Base-by-base conservation (phyloP, 192 early-diverging fungal species). In the Martensiomyces pterosporus region DNA sequence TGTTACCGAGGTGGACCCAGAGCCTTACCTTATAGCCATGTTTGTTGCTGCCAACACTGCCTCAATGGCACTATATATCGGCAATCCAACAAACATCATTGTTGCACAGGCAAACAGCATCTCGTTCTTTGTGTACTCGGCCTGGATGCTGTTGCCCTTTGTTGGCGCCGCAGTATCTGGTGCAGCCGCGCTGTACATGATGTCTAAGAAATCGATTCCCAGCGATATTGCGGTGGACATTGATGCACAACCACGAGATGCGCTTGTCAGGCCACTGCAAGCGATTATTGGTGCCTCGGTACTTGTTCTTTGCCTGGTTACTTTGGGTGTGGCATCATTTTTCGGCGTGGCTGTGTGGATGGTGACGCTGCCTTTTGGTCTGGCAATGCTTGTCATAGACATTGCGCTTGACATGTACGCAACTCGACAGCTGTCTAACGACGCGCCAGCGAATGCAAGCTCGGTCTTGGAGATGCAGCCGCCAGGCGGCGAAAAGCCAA, bases 31-130 rank as follows among this genome's bases (percentile, higher is more conserved):
- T 14, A 79, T 90, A 53, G 80, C 82, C n/a, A 82, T 86, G 50
- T 88, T 93, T 53, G 72, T 81, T 32, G 81, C 80, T 0, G 82
- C 83, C 24, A 93, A 93, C 49, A 87, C 82, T 24, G 83, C 81
- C 23, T 85, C 82, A 10, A 92, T 92, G 85, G 79, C 82, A 1
- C 63, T 94, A 17, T 91, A 86, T 55, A 87, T 94, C 58, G 89
- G 92, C 23, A 94, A 94, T 48, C 83, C 89, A 14, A 92, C 90
- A 7, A 92, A 94, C 58, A 83, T 94, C 10, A 77, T 94, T 26
- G 88, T 87, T 3, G 82, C 86, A 14, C 79, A 90, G 56, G 89
- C 87, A 2, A 89, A 82, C 48, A 57, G 59, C 16, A 80, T 94
- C 25, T 79, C 72, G 2, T 88, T 89, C 45, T 47, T 89, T 9